Percentiles rank a stretch among this genome's conserved stretches.
Evolutionary conservation across 2,329 filamentous ascomycete genomes (phyloP).

Genomic region (Iodosphaeria phyllophila): DNA sequence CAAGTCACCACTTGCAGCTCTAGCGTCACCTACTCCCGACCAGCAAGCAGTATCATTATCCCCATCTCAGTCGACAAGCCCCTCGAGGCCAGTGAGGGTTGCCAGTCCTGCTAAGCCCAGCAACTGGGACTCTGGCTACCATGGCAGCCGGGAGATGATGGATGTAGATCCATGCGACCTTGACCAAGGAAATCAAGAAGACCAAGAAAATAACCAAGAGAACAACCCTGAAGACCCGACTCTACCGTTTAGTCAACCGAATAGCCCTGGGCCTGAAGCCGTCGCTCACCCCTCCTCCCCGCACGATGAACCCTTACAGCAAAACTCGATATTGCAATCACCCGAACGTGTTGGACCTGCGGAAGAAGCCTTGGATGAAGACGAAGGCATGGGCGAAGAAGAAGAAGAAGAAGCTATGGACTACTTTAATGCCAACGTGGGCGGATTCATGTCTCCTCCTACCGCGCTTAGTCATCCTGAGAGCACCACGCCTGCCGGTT

Average conservation of each 20-base stretch:
- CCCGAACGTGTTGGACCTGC: too few species aligned
- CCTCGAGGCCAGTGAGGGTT: conserved; percentile 8
- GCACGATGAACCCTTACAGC: too few species aligned
- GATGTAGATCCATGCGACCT: conserved; percentile 15
- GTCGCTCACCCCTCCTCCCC: too few species aligned
- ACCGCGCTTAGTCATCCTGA: conserved; percentile 7
- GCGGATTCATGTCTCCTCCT: conserved; percentile 5
- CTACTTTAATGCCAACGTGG: conserved; percentile 11
- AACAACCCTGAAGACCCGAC: too few species aligned
- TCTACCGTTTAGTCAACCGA: too few species aligned
- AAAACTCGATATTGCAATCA: too few species aligned
- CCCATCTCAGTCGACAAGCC: too few species aligned
- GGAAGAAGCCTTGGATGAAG: too few species aligned
- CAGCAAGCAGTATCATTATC: conserved; percentile 1
- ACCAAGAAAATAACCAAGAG: too few species aligned
- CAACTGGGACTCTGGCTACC: conserved; percentile 48
- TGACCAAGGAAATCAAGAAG: conserved; percentile 8
- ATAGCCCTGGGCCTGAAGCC: too few species aligned
- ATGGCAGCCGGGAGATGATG: conserved; percentile 44
- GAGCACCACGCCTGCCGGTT: conserved; percentile 15
- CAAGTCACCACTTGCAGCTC: conserved; percentile 10
- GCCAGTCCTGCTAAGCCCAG: conserved; percentile 11
- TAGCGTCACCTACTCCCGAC: conserved; percentile 7
- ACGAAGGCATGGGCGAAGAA: too few species aligned
- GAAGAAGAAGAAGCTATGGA: too few species aligned